phyloP scores from a whole-genome alignment of 306 rosid genomes.

The Vigna unguiculata region DNA sequence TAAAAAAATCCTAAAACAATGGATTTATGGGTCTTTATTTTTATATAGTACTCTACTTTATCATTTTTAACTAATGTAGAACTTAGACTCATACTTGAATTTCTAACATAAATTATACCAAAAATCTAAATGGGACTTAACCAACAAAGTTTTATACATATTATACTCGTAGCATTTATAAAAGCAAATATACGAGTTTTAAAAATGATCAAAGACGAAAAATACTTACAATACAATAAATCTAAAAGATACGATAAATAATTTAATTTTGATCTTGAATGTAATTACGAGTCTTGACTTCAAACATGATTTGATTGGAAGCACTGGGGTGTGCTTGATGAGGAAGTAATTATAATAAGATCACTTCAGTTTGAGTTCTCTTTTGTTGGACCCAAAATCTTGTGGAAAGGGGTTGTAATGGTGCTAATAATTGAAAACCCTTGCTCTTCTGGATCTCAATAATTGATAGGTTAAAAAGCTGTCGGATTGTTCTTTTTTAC shows the following conservation, averaged over 20 bases:
- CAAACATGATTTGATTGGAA: slow-evolving; percentile 45
- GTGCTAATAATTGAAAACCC: slow-evolving; percentile 30
- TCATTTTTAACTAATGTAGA: no score
- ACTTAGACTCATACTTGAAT: no score
- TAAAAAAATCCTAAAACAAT: no score
- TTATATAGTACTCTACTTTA: no score
- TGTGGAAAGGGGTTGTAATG: slow-evolving; percentile 32
- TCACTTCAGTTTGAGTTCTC: slow-evolving; percentile 35
- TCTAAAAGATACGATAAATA: slow-evolving; percentile 9
- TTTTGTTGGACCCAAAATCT: slow-evolving; percentile 36
- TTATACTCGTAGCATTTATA: not conserved
- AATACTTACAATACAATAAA: not conserved
- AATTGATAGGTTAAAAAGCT: slow-evolving; percentile 21
- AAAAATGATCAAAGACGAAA: not conserved
- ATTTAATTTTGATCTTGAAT: not conserved
- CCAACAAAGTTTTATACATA: no score
- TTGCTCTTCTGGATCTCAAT: slow-evolving; percentile 30
- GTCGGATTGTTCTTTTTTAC: slow-evolving; percentile 9
- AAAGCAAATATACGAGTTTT: not conserved
- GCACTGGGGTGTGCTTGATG: slow-evolving; percentile 46
- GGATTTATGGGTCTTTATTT: no score
- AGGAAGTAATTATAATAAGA: slow-evolving; percentile 41
- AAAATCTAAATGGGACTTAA: no score
- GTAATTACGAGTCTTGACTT: slow-evolving; percentile 43
- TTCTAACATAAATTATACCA: no score